Evolutionary conservation across 1,139 yeast species (phyloP), one percentile per base, ranked within the genome.

Genomic region (Maudiozyma humilis): DNA sequence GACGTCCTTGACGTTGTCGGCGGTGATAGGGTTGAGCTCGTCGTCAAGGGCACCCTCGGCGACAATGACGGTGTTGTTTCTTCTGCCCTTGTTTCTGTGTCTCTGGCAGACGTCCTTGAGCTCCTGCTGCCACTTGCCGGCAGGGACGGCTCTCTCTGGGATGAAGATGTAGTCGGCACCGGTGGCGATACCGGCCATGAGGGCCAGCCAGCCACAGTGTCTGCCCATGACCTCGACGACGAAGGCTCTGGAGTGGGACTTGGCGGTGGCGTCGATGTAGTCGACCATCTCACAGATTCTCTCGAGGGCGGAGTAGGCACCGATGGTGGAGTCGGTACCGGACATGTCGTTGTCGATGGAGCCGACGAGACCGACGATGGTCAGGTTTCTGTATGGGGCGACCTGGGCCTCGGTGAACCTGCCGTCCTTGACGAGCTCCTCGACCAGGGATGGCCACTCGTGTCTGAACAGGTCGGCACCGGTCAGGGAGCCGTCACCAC

Each of bases 141-240:
- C 66, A 39, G 72, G 67, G 2, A 82, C 74, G 6, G 93, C 89
- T 63, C 82, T 77, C 66, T 83, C 93, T 10, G 93, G 93, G 46
- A 83, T 82, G 59, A 83, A 78, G 45, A 82, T 81, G 59, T 76
- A 82, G 62, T 83, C 93, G 1, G 93, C 91, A 59, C 84, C 79
- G 14, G 91, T 82, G 19, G 89, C 80, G 47, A 83, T 75, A 55
- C 91, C 91, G 2, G 91, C 83, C 85, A 82, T 82, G 52, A 83
- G 67, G 1, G 86, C 91, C 51, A 83, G 72, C 93, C 93, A 83
- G 52, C 93, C 93, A 70, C 93, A 83, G 58, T 83, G 91, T 64
- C 93, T 74, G 49, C 93, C 93, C 93, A 83, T 83, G n/a, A 83
- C 93, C 64, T 83, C 93, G 38, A 83, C 79, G 34, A 83, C 88